These are phyloP conservation scores for Trametes elegans DNA, from an alignment of 768 basidiomycete species.

Conservation along the genomic window DNA sequence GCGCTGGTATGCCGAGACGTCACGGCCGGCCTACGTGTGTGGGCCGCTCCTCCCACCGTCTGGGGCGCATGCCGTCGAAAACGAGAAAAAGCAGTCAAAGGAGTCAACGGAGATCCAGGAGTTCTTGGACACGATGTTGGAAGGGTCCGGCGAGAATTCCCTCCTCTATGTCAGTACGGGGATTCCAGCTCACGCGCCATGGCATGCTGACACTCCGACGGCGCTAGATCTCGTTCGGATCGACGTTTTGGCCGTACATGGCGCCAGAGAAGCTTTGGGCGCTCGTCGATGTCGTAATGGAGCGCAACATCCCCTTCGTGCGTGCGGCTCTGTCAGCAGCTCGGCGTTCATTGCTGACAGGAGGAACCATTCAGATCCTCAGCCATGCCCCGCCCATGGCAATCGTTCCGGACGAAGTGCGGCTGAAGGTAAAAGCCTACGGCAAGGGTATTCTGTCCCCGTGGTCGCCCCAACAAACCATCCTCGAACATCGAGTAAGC, in stretches of 20 bases:
- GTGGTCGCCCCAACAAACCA: slow-evolving; percentile 13
- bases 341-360: no score
- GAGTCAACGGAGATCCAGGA: slow-evolving; percentile 10
- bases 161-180: slow-evolving; percentile 21
- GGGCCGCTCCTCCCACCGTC: slow-evolving; percentile 18
- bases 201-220: background rate
- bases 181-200: no score
- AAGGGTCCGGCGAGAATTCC: slow-evolving; percentile 20
- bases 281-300: slow-evolving; percentile 24
- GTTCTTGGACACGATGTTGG: slow-evolving; percentile 17
- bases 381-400: slow-evolving; percentile 7
- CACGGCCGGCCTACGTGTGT: slow-evolving; percentile 10
- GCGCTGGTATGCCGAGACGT: slow-evolving; percentile 18
- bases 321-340: background rate
- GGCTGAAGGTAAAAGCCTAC: slow-evolving; percentile 2
- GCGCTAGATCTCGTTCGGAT: slow-evolving; percentile 27
- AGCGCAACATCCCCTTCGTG: slow-evolving; percentile 25
- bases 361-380: no score
- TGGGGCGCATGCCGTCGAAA: background rate
- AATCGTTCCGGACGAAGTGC: slow-evolving; percentile 2
- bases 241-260: slow-evolving; percentile 21
- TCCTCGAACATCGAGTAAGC: slow-evolving; percentile 9
- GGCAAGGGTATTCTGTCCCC: background rate
- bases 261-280: slow-evolving; percentile 24
- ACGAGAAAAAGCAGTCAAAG: slow-evolving; percentile 13